Base-by-base conservation (phyloP, 75 land plant genomes). In the Cupressus sempervirens region DNA sequence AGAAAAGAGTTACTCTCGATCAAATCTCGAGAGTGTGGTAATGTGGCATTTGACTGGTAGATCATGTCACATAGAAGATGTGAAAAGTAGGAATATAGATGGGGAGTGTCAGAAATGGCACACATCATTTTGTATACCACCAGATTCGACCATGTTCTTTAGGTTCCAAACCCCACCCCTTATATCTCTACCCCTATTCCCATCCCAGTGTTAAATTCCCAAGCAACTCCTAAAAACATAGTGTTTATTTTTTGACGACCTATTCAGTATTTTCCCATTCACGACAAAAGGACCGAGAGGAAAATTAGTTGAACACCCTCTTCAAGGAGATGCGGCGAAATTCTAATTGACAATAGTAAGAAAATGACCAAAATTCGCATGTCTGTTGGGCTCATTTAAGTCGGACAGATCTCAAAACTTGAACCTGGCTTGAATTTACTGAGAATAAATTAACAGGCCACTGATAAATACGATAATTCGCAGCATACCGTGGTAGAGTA, bases 401-500 rank as follows among this genome's bases (percentile, higher is more conserved):
- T 62, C 0, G 7, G 67, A 8, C 67, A 62, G 26, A 20, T 62
- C n/a, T 7, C 23, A 62, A 62, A 62, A 20, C 29, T 62, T 62
- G 67, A 62, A 20, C 29, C 67, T 6, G 67, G 67, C 26, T 62
- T 62, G 23, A 26, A 62, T 62, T 62, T 62, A 62, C 67, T 26
- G 1, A 62, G 0, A 62, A 62, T 6, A 1, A 26, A 62, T 23
- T 62, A 23, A 62, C 7, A 62, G 5, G n/a, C 6, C 7, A 23
- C n/a, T 62, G 26, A 62, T 62, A 0, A 7, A 23, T 62, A 30
- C 13, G 38, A 38, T 11, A 18, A 5, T 29, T 8, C 3, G 38
- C 32, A 50, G 38, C 88, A 26, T 85, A 97, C 99, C 98, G 89
- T 94, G 0, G 99, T 97, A 79, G 99, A 97, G 88, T 95, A 97